These are phyloP conservation scores for Neonectria punicea DNA, from an alignment of 2,329 filamentous ascomycete genomes.

Conservation along the genomic window DNA sequence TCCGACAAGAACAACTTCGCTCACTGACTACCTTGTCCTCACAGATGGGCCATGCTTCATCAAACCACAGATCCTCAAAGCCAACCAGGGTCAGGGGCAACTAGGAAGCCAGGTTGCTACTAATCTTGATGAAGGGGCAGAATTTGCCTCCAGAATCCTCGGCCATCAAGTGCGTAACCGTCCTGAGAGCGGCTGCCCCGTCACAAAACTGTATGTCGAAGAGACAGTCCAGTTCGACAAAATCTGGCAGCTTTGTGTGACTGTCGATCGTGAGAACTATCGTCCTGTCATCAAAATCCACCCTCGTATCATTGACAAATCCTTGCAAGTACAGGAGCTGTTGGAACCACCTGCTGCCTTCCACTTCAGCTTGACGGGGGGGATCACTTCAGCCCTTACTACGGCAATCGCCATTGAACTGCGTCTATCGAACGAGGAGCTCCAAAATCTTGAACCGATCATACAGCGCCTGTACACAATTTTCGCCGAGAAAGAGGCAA, in stretches of 20 bases:
- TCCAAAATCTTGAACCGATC: conserved; percentile 32
- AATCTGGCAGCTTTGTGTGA: conserved; percentile 55
- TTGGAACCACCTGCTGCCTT: conserved; percentile 30
- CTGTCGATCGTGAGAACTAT: conserved; percentile 55
- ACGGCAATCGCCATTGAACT: conserved; percentile 25
- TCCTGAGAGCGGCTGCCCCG: conserved; percentile 13
- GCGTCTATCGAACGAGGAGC: background rate
- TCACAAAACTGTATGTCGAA: conserved; percentile 51
- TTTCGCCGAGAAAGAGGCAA: conserved; percentile 60
- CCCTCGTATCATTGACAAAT: conserved; percentile 28
- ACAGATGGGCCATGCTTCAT: conserved; percentile 39
- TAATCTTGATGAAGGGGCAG: conserved; percentile 28
- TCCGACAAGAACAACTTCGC: rapidly evolving
- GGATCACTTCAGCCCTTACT: conserved; percentile 42
- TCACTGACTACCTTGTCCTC: background rate
- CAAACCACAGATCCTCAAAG: conserved; percentile 43
- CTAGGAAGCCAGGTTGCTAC: conserved; percentile 24
- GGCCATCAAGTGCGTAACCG: conserved; percentile 5
- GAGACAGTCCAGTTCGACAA: conserved; percentile 44
- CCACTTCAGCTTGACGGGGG: conserved; percentile 39
- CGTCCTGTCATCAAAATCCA: conserved; percentile 51
- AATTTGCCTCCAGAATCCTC: conserved; percentile 37
- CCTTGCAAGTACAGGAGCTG: conserved; percentile 20
- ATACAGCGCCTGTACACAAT: conserved; percentile 45
- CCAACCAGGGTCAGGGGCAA: conserved; percentile 16